phyloP scores from a whole-genome alignment of 2,329 filamentous ascomycete genomes.

The Aphanoascus verrucosus region DNA sequence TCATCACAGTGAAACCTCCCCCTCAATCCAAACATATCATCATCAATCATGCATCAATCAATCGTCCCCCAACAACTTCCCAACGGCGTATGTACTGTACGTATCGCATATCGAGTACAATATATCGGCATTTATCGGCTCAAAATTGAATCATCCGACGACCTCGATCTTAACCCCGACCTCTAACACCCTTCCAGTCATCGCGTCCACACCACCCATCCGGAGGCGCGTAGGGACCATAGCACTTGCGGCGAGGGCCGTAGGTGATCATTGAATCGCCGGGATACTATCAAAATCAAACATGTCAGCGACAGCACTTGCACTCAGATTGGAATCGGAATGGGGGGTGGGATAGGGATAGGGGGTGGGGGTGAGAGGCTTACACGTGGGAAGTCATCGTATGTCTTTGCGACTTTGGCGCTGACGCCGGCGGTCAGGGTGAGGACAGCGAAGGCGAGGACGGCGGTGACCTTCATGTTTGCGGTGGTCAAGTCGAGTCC shows the following conservation, averaged over 20 bases:
- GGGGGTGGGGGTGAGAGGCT: neutral
- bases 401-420: neutral
- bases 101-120: too few relatives aligned
- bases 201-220: neutral
- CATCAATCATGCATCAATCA: too few relatives aligned
- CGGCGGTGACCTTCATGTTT: constrained; percentile 1
- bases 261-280: constrained; percentile 1
- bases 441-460: neutral
- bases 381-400: neutral
- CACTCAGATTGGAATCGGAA: too few relatives aligned
- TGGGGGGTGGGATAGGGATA: too few relatives aligned
- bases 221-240: neutral
- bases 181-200: neutral
- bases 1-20: too few relatives aligned
- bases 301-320: neutral
- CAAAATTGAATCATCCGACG: neutral
- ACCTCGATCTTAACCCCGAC: neutral
- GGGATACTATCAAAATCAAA: too few relatives aligned
- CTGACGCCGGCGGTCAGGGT: neutral
- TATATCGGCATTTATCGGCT: too few relatives aligned
- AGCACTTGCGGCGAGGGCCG: neutral
- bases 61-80: too few relatives aligned
- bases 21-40: too few relatives aligned
- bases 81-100: too few relatives aligned
- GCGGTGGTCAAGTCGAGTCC: neutral